These are phyloP conservation scores for Globisporangium lucens DNA, from an alignment of 352 stramenopile species.

Conservation along the genomic window DNA sequence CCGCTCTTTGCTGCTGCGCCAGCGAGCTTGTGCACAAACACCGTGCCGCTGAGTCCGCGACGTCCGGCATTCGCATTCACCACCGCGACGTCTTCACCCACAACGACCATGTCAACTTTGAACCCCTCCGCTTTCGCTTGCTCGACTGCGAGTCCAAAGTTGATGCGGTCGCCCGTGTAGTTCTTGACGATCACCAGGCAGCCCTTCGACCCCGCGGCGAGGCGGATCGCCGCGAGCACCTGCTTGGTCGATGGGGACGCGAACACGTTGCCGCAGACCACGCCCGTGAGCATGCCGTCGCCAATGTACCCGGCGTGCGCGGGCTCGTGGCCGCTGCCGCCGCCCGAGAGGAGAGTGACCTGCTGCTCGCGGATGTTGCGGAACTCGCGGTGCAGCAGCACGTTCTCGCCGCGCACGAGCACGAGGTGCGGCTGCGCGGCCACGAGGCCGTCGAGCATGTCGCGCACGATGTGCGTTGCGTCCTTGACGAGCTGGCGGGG, in stretches of 20 bases:
- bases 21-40: slow-evolving; percentile 97
- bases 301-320: slow-evolving; percentile 96
- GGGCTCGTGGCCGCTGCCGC: slow-evolving; percentile 92
- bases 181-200: slow-evolving; percentile 98
- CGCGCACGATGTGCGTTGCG: slow-evolving; percentile 49
- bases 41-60: slow-evolving; percentile 94
- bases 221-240: slow-evolving; percentile 94
- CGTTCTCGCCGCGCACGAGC: slow-evolving; percentile 53
- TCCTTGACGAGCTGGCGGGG: slow-evolving; percentile 48
- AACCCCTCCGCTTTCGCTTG: slow-evolving; percentile 91
- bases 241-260: slow-evolving; percentile 92
- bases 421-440: slow-evolving; percentile 62
- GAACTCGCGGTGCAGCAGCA: slow-evolving; percentile 77
- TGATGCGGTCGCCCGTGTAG: slow-evolving; percentile 98
- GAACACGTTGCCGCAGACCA: slow-evolving; percentile 96
- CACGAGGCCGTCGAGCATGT: slow-evolving; percentile 79
- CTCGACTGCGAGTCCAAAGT: slow-evolving; percentile 98
- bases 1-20: slow-evolving; percentile 87
- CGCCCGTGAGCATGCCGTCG: slow-evolving; percentile 94
- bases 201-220: slow-evolving; percentile 71
- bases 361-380: slow-evolving; percentile 54
- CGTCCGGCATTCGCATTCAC: slow-evolving; percentile 95
- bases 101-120: slow-evolving; percentile 93
- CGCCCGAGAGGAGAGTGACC: slow-evolving; percentile 76
- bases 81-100: slow-evolving; percentile 92